These are phyloP conservation scores for Annona cherimola DNA, from an alignment of 164 flowering plant genomes.

Conservation along the genomic window DNA sequence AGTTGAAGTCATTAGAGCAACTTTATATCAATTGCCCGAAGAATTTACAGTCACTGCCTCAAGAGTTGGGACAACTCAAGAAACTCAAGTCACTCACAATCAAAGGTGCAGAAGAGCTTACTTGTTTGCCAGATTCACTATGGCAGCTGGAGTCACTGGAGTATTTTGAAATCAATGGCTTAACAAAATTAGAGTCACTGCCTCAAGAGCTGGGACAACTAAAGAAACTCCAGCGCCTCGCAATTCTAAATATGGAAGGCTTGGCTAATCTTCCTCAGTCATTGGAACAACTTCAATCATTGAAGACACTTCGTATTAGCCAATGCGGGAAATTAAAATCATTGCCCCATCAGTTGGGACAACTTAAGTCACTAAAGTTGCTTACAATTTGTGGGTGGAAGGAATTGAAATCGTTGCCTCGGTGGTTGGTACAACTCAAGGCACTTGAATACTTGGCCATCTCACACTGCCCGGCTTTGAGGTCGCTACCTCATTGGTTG, in stretches of 20 bases:
- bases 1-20: no score
- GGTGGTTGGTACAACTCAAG: neutral
- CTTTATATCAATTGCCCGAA: no score
- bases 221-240: neutral
- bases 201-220: neutral
- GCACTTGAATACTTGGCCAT: neutral
- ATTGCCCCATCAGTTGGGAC: no score
- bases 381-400: neutral
- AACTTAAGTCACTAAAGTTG: neutral
- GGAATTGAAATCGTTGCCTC: neutral
- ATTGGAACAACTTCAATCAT: neutral
- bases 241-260: neutral
- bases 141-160: no score
- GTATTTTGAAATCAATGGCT: no score
- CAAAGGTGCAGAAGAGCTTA: no score
- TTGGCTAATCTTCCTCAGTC: neutral
- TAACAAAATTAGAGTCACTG: neutral
- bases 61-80: no score
- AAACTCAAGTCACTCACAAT: no score
- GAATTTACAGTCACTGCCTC: no score
- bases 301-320: neutral
- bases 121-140: no score
- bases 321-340: neutral
- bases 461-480: neutral
- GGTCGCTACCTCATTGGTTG: slow-evolving; percentile 2